A percentile compares a stretch with the other conserved stretches of the same genome.
Conservation (phyloP, 2,329 filamentous ascomycete genomes). For the Teratosphaeria epicoccoides region DNA sequence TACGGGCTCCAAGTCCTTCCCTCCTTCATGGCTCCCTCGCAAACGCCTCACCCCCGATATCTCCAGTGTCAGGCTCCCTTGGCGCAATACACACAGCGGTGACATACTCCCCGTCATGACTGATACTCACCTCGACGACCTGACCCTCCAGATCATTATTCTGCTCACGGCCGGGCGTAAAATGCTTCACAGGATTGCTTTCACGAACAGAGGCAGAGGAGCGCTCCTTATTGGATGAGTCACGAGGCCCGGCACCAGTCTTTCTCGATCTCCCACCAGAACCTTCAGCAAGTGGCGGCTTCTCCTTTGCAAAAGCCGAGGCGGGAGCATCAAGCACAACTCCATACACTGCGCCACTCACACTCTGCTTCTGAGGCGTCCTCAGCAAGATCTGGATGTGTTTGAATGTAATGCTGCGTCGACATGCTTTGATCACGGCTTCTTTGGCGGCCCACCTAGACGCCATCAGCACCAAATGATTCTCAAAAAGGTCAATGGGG, state of each 20-base stretch:
- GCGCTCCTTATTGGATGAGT: not conserved
- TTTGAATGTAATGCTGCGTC: constrained; percentile 22
- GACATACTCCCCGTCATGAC: constrained; percentile 77
- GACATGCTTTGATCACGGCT: constrained; percentile 36
- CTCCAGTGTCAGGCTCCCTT: constrained; percentile 13
- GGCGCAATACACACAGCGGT: constrained; percentile 56
- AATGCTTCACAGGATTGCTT: not conserved
- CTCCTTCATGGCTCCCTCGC: constrained; percentile 2
- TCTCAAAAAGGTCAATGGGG: too few relatives aligned
- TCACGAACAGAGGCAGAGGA: too few relatives aligned
- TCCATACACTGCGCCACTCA: constrained; percentile 66
- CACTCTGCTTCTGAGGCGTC: constrained; percentile 13
- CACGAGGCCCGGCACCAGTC: not conserved
- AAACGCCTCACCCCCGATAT: constrained; percentile 21
- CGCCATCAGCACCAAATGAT: too few relatives aligned
- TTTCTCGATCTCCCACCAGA: not conserved
- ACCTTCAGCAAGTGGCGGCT: not conserved
- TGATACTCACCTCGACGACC: constrained; percentile 65
- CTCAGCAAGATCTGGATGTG: constrained; percentile 30
- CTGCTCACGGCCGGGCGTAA: constrained; percentile 1
- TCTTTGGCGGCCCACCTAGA: constrained; percentile 42
- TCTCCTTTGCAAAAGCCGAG: not conserved
- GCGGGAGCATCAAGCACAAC: constrained; percentile 35
- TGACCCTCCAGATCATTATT: constrained; percentile 28
- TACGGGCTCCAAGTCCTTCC: too few relatives aligned